Evolutionary conservation across 306 rosid species (phyloP).

Genomic region (Pyrus communis): DNA sequence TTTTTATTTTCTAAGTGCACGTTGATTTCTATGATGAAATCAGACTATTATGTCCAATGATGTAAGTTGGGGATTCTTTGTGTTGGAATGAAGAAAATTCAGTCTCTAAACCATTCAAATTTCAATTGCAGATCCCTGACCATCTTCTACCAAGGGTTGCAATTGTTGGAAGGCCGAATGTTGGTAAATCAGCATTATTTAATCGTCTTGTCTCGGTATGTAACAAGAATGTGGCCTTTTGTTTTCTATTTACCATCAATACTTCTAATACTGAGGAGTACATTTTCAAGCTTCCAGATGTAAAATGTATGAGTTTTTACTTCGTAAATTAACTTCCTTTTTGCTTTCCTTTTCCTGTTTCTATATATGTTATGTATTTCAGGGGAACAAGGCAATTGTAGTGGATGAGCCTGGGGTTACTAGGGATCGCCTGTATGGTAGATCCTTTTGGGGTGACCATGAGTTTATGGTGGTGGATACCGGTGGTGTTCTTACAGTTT

Average conservation of each 20-base stretch:
- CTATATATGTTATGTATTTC: neutral
- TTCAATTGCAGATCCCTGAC: constrained; percentile 72
- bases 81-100: constrained; percentile 3
- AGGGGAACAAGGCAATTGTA: constrained; percentile 93
- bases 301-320: neutral
- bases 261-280: constrained; percentile 2
- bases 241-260: neutral
- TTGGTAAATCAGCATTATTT: constrained; percentile 90
- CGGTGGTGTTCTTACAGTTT: constrained; percentile 82
- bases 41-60: neutral
- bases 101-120: constrained; percentile 16
- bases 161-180: constrained; percentile 94
- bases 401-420: constrained; percentile 99
- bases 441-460: constrained; percentile 80
- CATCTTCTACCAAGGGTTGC: constrained; percentile 78
- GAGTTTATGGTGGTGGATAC: constrained; percentile 97
- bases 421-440: constrained; percentile 91
- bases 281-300: constrained; percentile 3
- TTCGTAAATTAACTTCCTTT: neutral
- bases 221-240: constrained; percentile 11
- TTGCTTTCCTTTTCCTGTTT: neutral
- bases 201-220: constrained; percentile 94
- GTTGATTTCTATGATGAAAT: constrained; percentile 4
- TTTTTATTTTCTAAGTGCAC: neutral
- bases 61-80: constrained; percentile 13